phyloP scores from a whole-genome alignment of 768 basidiomycete species.

The Collybiopsis luxurians region DNA sequence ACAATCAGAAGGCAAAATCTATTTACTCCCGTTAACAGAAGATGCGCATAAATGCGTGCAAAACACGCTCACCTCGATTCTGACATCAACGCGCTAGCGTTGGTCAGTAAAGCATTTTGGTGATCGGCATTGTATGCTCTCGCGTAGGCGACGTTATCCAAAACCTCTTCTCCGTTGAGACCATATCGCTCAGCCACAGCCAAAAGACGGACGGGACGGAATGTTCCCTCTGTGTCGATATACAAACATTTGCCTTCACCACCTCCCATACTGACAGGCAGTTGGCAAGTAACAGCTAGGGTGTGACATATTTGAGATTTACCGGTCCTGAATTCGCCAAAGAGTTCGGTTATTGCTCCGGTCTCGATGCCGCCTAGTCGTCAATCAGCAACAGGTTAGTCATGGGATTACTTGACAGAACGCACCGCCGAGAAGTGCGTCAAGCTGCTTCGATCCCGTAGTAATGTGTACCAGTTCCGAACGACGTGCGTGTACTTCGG shows the following conservation, averaged over 20 bases:
- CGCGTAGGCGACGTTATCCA: constrained; percentile 98
- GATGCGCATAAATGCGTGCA: constrained; percentile 17
- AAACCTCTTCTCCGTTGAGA: constrained; percentile 95
- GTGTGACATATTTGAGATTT: constrained; percentile 99
- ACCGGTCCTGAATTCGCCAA: constrained; percentile 98
- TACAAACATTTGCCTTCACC: constrained; percentile 99
- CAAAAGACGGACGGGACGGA: constrained; percentile 92
- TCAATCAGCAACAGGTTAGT: constrained; percentile 5
- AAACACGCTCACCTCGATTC: constrained; percentile 76
- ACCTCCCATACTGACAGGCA: constrained; percentile 96
- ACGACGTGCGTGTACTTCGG: constrained; percentile 92
- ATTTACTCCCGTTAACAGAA: constrained; percentile 9
- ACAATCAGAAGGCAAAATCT: constrained; percentile 97
- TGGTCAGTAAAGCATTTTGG: constrained; percentile 84
- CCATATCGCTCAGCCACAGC: constrained; percentile 96
- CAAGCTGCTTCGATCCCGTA: constrained; percentile 94
- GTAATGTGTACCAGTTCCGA: constrained; percentile 96
- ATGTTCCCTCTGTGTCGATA: constrained; percentile 99
- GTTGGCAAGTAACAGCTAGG: constrained; percentile 95
- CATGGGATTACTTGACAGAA: not conserved
- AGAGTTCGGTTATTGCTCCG: constrained; percentile 95
- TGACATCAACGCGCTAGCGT: constrained; percentile 97
- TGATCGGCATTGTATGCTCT: constrained; percentile 99
- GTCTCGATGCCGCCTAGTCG: constrained; percentile 92
- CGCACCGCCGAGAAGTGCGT: constrained; percentile 89